These are phyloP conservation scores for Biancaea sappan DNA, from an alignment of 306 rosid genomes.

Conservation along the genomic window DNA sequence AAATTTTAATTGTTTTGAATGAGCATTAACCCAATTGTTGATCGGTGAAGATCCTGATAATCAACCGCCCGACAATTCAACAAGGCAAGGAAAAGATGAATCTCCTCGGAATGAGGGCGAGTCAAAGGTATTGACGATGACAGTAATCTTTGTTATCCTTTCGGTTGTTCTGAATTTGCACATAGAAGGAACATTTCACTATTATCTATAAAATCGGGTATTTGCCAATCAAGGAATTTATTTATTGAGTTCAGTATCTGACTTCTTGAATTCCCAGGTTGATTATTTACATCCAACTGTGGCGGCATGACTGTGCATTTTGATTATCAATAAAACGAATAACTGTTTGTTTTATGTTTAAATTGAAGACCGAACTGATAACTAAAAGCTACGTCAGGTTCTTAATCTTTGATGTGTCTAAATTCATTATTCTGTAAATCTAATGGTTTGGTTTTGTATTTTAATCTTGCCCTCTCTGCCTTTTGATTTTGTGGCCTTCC, in stretches of 20 bases:
- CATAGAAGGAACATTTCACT: not conserved
- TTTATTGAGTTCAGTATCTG: not conserved
- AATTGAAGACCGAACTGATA: constrained; percentile 6
- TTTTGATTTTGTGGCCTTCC: not conserved
- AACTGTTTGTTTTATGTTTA: constrained; percentile 15
- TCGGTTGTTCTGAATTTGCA: not conserved
- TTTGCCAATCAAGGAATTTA: not conserved
- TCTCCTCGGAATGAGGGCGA: constrained; percentile 46
- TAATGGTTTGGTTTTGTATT: not conserved
- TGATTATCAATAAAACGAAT: not conserved
- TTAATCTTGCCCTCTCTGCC: not conserved
- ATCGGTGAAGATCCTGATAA: constrained; percentile 63
- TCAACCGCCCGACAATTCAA: constrained; percentile 44
- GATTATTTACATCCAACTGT: not conserved
- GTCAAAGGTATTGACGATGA: constrained; percentile 49
- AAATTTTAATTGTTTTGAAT: not conserved
- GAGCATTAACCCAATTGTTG: constrained; percentile 43
- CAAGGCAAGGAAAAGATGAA: constrained; percentile 32
- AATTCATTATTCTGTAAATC: not conserved
- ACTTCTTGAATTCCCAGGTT: not conserved
- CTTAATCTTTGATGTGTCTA: constrained; percentile 1
- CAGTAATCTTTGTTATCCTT: not conserved
- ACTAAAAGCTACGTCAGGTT: constrained; percentile 3
- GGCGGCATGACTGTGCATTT: constrained; percentile 2
- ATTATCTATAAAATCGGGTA: not conserved